These are phyloP conservation scores for Candida sphagnicola DNA, from an alignment of 805 yeast genomes.

Conservation along the genomic window DNA sequence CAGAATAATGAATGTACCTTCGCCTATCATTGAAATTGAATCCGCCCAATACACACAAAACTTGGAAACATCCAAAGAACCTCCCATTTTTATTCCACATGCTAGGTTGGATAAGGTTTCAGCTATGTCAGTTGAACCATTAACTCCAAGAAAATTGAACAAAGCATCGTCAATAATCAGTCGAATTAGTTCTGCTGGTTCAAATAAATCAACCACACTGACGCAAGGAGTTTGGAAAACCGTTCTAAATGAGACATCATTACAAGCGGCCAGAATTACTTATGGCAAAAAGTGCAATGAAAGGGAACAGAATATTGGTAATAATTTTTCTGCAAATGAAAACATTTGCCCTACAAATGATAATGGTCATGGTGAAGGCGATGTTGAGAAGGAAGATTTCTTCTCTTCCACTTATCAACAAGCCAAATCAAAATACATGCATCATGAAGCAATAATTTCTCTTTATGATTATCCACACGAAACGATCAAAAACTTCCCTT, in stretches of 20 bases:
- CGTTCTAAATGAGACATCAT: conserved; percentile 30
- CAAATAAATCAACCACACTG: not conserved
- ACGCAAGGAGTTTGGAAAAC: conserved; percentile 22
- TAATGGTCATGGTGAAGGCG: not conserved
- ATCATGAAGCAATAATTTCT: not conserved
- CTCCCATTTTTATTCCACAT: not conserved
- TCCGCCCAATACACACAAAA: not conserved
- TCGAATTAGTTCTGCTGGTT: conserved; percentile 1
- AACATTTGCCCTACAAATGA: too few relatives aligned
- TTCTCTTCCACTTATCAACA: not conserved
- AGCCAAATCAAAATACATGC: not conserved
- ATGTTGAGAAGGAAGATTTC: not conserved
- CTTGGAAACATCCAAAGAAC: not conserved
- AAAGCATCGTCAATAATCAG: not conserved
- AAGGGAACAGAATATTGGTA: too few relatives aligned
- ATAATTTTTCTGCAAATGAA: too few relatives aligned
- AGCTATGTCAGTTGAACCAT: not conserved
- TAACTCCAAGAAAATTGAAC: not conserved
- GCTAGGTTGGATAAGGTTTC: not conserved
- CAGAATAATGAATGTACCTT: conserved; percentile 3
- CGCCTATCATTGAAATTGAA: conserved; percentile 7
- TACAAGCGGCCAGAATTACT: conserved; percentile 33
- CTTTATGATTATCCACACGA: not conserved
- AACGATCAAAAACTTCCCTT: not conserved
- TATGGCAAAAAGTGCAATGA: conserved; percentile 18